Percentiles rank a stretch among this genome's conserved stretches.
phyloP scores from a whole-genome alignment of 2,329 filamentous ascomycete genomes.

The Penicillium sp. region DNA sequence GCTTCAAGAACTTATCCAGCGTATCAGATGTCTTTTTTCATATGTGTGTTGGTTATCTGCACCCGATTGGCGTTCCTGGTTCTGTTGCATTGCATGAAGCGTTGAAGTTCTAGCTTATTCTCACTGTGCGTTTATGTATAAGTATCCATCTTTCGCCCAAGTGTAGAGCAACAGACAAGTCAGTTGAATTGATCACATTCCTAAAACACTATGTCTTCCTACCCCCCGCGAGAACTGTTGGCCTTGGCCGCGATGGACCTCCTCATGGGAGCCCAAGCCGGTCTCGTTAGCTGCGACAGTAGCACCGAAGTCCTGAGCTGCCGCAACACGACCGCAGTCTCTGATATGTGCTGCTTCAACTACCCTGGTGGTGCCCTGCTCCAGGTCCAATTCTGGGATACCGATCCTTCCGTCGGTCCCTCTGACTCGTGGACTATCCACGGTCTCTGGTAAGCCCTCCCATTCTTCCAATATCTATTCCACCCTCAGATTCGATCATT shows the following conservation, averaged over 20 bases:
- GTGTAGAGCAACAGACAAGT: not conserved
- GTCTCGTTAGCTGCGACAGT: not conserved
- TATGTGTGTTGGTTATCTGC: not conserved
- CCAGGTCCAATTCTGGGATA: constrained; percentile 3
- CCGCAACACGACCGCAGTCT: not conserved
- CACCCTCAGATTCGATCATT: not conserved
- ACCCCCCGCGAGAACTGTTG: not conserved
- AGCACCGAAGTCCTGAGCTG: not conserved
- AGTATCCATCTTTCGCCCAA: not conserved
- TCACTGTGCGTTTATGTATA: not conserved
- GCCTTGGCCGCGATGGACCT: not conserved
- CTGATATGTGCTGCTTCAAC: constrained; percentile 1
- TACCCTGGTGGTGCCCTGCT: not conserved
- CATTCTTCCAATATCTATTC: not conserved
- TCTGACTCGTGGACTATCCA: constrained; percentile 2
- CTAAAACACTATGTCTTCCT: not conserved
- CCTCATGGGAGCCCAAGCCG: not conserved
- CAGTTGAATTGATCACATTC: not conserved
- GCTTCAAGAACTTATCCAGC: not conserved
- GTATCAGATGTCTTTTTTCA: not conserved
- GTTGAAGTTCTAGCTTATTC: not conserved
- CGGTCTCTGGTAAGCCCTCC: not conserved
- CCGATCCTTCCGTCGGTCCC: not conserved
- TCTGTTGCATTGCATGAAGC: not conserved
- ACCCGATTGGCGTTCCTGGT: not conserved